Conservation (phyloP, 1,139 yeast species). For the Debaryomyces sp. region DNA sequence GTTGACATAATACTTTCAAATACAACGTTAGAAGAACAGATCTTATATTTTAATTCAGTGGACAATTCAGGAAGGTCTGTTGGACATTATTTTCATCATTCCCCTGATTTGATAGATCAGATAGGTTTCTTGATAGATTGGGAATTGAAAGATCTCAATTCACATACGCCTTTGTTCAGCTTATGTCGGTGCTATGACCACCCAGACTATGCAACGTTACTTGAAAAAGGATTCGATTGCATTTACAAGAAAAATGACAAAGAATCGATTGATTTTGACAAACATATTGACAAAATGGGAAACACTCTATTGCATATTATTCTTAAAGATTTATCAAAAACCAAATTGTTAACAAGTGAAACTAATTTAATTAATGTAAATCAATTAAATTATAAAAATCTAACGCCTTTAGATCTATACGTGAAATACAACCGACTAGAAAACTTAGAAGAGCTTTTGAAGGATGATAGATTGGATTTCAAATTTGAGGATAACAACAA, state of each 20-base stretch:
- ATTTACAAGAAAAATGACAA: conserved; percentile 44
- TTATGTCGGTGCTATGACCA: conserved; percentile 84
- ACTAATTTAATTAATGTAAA: conserved; percentile 57
- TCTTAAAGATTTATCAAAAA: conserved; percentile 44
- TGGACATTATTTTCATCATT: conserved; percentile 76
- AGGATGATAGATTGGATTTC: conserved; percentile 49
- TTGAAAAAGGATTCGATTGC: conserved; percentile 49
- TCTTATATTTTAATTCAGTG: conserved; percentile 48
- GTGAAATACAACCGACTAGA: conserved; percentile 70
- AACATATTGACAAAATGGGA: conserved; percentile 74
- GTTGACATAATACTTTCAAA: conserved; percentile 48
- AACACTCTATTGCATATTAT: conserved; percentile 78
- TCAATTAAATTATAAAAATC: conserved; percentile 56
- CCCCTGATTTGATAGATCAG: conserved; percentile 50
- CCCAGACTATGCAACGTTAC: conserved; percentile 54
- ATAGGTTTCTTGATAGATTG: conserved; percentile 69
- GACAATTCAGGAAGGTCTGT: conserved; percentile 61
- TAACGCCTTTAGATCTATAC: conserved; percentile 73
- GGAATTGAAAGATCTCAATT: conserved; percentile 65
- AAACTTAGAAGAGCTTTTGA: conserved; percentile 52
- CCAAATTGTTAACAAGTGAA: conserved; percentile 35
- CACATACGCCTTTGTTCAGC: conserved; percentile 80
- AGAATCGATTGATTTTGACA: conserved; percentile 43
- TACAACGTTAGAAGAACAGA: conserved; percentile 48
- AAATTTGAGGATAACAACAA: conserved; percentile 43